These are phyloP conservation scores for Oropetium thomaeum DNA, from an alignment of 176 grass and related monocot species.

Conservation along the genomic window DNA sequence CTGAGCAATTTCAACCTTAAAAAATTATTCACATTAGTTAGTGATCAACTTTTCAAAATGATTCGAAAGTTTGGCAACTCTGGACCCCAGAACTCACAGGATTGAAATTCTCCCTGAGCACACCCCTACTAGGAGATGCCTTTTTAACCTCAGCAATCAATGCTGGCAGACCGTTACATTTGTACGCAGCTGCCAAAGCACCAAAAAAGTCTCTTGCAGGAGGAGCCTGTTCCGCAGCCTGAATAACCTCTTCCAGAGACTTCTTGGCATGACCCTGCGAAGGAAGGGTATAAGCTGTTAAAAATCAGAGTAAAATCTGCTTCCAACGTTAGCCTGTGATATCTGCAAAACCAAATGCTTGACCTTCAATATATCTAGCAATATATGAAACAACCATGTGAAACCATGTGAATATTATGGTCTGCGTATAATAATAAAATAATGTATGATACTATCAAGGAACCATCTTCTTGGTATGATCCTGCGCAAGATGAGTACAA, in stretches of 20 bases:
- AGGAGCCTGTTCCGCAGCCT: constrained; percentile 44
- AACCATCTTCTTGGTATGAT: constrained; percentile 33
- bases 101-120: constrained; percentile 84
- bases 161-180: constrained; percentile 60
- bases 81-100: constrained; percentile 53
- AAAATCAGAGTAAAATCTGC: not conserved
- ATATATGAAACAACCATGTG: too few relatives aligned
- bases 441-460: too few relatives aligned
- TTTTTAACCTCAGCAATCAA: constrained; percentile 94
- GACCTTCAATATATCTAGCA: too few relatives aligned
- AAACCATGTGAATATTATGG: too few relatives aligned
- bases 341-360: too few relatives aligned
- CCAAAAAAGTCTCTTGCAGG: constrained; percentile 70
- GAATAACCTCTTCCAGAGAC: constrained; percentile 38
- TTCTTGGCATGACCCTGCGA: constrained; percentile 33
- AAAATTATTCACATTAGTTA: not conserved
- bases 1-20: constrained; percentile 68
- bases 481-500: constrained; percentile 22
- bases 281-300: constrained; percentile 4
- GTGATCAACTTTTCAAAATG: constrained; percentile 1
- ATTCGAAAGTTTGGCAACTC: not conserved
- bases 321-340: not conserved
- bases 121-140: constrained; percentile 81
- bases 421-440: too few relatives aligned
- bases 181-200: constrained; percentile 54